Evolutionary conservation across 2,329 filamentous ascomycete genomes (phyloP).

Genomic region (Phaeosphaeria sp.): DNA sequence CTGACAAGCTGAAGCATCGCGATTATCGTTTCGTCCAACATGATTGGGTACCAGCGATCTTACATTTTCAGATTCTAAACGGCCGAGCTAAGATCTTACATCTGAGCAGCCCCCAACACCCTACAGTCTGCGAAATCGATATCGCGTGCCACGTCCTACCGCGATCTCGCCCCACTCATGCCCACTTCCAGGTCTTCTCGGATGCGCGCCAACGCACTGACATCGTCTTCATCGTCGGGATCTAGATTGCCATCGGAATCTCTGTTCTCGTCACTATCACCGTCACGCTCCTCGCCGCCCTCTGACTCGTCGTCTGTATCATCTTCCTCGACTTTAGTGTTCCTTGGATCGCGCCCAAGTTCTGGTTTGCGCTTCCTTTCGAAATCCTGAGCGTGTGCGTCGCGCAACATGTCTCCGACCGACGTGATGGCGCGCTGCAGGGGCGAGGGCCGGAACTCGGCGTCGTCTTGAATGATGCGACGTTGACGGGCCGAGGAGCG

Average conservation of each 20-base stretch:
- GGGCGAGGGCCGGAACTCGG: constrained; percentile 37
- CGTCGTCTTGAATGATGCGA: constrained; percentile 20
- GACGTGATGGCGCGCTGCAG: constrained; percentile 55
- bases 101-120: neutral
- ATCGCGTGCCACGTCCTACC: neutral
- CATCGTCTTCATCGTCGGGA: constrained; percentile 13
- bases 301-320: constrained; percentile 28
- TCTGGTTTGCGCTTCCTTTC: constrained; percentile 73
- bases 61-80: too few relatives aligned
- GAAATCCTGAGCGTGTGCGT: constrained; percentile 90
- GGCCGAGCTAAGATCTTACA: too few relatives aligned
- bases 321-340: constrained; percentile 45
- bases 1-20: neutral
- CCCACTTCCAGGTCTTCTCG: constrained; percentile 20
- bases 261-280: constrained; percentile 14
- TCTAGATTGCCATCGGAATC: constrained; percentile 9
- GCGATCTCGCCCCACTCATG: constrained; percentile 5
- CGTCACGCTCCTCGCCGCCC: constrained; percentile 34
- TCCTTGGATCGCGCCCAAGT: constrained; percentile 39
- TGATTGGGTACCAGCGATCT: neutral
- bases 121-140: neutral
- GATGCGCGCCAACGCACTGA: constrained; percentile 20
- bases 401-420: constrained; percentile 74
- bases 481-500: neutral
- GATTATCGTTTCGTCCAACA: neutral